Conservation (phyloP, 345 rosid species). For the Ceriops tagal region DNA sequence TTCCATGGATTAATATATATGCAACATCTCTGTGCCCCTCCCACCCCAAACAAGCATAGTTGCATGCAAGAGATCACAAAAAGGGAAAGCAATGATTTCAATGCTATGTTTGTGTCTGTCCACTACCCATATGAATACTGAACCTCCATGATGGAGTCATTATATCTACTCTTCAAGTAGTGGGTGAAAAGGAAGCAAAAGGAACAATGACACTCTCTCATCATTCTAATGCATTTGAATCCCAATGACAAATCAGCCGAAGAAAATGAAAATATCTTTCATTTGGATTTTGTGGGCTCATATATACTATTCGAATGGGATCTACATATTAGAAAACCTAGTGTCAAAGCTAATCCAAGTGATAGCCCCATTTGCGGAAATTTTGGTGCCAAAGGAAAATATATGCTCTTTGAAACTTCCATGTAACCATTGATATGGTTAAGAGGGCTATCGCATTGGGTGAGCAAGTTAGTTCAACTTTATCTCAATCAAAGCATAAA, state of each 20-base stretch:
- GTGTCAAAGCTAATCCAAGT: constrained; percentile 38
- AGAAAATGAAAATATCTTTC: constrained; percentile 46
- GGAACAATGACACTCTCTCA: constrained; percentile 19
- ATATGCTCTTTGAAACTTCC: constrained; percentile 36
- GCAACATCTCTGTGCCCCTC: not conserved
- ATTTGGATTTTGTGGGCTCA: constrained; percentile 61
- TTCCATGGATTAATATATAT: not conserved
- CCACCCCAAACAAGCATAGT: constrained; percentile 19
- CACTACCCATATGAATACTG: constrained; percentile 25
- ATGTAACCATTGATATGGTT: constrained; percentile 22
- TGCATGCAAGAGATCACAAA: constrained; percentile 44
- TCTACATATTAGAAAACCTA: constrained; percentile 39
- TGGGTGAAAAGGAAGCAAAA: constrained; percentile 25
- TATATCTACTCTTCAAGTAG: constrained; percentile 26
- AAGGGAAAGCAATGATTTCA: constrained; percentile 30
- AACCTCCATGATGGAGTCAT: constrained; percentile 56
- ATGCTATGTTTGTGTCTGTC: constrained; percentile 32
- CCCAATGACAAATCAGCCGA: constrained; percentile 34
- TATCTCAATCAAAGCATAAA: constrained; percentile 21
- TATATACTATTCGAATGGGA: constrained; percentile 25
- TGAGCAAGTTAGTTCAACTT: constrained; percentile 19
- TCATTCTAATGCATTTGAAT: constrained; percentile 29
- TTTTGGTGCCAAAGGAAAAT: constrained; percentile 32
- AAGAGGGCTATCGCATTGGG: constrained; percentile 17
- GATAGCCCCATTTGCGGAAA: constrained; percentile 46